Evolutionary conservation across 371 early-diverging fungal species (phyloP), one percentile per base, ranked within the genome.

Genomic region (Zychaea mexicana): DNA sequence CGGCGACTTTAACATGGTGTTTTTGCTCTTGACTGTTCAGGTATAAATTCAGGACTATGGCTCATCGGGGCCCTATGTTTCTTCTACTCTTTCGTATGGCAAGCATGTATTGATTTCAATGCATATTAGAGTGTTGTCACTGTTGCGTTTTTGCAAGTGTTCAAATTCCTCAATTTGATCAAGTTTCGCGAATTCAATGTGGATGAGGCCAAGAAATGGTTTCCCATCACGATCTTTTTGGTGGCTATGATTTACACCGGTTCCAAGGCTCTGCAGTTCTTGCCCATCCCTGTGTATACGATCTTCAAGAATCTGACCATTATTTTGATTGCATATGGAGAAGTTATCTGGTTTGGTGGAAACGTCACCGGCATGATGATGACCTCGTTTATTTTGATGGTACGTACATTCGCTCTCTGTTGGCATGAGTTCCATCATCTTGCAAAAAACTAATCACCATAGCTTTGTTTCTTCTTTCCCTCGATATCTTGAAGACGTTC

Each of bases 281-380:
- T 99, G 42, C 87, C 93, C 32, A 94, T 98, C 61, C 94, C 99
- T 10, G 76, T 99, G 9, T 99, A 97, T 71, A 99, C 99, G 28
- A 90, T 99, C 53, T 97, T 99, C 79, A 99, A 99, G 80, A 99
- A 99, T 82, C 68, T 97, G 65, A 96, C 98, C 28, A 98, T 99
- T 62, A 96, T 99, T 63, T 69, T 98, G 30, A 94, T 97, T 67
- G 99, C 99, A 9, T 92, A 96, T 65, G 94, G 94, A 31, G 99
- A 99, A 74, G 85, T 86, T 4, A 71, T 85, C 39, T 90, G 94
- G 80, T 95, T 95, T 69, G 84, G 85, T 7, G 93, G 93, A 39
- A 76, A 80, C 15, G 91, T 96, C 6, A 89, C 92, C 0, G 78
- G 84, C 47, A 65, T 93, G 71, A 94, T 96, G 88, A 76, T 94